Base-by-base conservation (phyloP, 495 filamentous ascomycete genomes). In the Xylaria cubensis region DNA sequence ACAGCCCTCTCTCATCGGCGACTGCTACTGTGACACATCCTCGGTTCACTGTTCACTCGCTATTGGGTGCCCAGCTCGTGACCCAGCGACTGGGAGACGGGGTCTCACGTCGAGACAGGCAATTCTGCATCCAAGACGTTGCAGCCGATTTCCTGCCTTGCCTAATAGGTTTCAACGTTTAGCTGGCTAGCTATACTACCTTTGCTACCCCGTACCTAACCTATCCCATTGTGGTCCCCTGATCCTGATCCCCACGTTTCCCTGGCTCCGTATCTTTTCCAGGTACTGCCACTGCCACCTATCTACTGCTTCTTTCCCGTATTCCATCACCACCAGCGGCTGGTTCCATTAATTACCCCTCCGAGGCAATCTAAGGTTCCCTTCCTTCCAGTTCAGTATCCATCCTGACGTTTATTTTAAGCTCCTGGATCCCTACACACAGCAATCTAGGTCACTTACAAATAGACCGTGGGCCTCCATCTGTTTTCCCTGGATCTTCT, bases 121-220 rank as follows among this genome's bases (percentile, higher is more conserved):
- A 63, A 10, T 63, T 46, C 24, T 48, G 32, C 44, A 46, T 44
- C 67, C 55, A 70, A 67, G 62, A 72, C 70, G 70, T 72, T 67
- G 70, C 70, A 72, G 53, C 70, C 70, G 70, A 67, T 61, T 67
- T 51, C 56, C 67, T 69, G 67, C 50, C 61, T 71, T 62, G 46
- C 39, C 34, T 64, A 61, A 65, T 41, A 58, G 46, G 56, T 64
- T 53, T 69, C 53, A 13, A 46, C 53, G 39, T 46, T 2, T 63
- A 51, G 4, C 10, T 42, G 9, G 19, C 6, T n/a, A 34, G 42
- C 21, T 61, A 48, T 21, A 34, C 29, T 50, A 42, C 46, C 32
- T 53, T 44, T 36, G 12, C 39, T 71, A 51, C 69, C 69, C 46
- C 59, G 21, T 65, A 24, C 61, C 51, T 26, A 61, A 21, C 34